Conservation (phyloP, 352 stramenopile genomes). For the Phytophthora parvispora region DNA sequence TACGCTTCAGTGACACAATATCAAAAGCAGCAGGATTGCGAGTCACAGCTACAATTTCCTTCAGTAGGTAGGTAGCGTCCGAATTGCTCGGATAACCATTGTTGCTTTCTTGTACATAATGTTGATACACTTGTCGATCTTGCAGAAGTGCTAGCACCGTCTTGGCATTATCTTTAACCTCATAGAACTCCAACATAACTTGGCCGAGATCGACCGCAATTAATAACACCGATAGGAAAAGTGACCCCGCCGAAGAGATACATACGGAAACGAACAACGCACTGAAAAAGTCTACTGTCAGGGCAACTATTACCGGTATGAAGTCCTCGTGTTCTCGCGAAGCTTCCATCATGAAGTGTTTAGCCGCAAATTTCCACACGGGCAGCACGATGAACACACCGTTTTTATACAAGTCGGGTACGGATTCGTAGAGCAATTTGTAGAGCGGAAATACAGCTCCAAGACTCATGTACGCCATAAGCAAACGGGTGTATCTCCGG, state of each 20-base stretch:
- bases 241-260: constrained; percentile 2
- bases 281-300: constrained; percentile 19
- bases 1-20: background rate
- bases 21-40: background rate
- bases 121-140: background rate
- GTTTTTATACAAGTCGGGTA: background rate
- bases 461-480: background rate
- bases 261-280: constrained; percentile 21
- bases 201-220: background rate
- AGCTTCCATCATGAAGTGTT: background rate
- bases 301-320: constrained; percentile 1
- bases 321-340: constrained; percentile 5
- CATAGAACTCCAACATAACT: background rate
- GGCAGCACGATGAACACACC: background rate
- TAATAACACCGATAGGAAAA: background rate
- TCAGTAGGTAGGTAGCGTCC: background rate
- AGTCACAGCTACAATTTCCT: background rate
- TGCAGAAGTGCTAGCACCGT: background rate
- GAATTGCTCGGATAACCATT: background rate
- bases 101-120: background rate
- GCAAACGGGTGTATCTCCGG: background rate
- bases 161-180: background rate
- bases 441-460: background rate
- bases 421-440: constrained; percentile 5
- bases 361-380: constrained; percentile 13